These are phyloP conservation scores for Eustoma russellianum DNA, from an alignment of 257 asterid species.

Conservation along the genomic window DNA sequence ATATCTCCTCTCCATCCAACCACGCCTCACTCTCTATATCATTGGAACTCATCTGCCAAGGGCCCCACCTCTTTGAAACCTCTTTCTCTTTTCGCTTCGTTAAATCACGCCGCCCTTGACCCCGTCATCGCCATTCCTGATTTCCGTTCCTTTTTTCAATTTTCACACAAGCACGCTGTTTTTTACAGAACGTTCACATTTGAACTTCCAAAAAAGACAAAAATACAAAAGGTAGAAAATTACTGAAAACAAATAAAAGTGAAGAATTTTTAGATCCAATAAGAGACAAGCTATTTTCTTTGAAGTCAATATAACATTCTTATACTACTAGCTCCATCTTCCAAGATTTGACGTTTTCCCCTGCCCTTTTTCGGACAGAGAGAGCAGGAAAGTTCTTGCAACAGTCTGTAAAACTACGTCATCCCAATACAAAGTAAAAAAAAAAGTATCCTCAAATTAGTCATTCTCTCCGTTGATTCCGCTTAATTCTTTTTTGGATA, in stretches of 20 bases:
- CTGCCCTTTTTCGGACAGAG: conserved; percentile 3
- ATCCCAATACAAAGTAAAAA: neutral
- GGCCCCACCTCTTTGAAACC: neutral
- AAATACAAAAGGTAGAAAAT: neutral
- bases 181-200: no score
- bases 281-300: neutral
- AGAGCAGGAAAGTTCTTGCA: neutral
- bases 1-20: no score
- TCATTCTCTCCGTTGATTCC: conserved; percentile 59
- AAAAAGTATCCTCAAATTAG: neutral
- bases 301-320: conserved; percentile 11
- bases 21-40: no score
- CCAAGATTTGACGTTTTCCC: conserved; percentile 24
- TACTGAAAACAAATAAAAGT: conserved; percentile 5
- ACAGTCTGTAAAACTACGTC: neutral
- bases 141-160: no score
- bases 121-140: no score
- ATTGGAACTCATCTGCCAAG: no score
- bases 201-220: no score
- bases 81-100: neutral
- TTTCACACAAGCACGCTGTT: no score
- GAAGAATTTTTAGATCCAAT: conserved; percentile 3
- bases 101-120: no score
- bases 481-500: conserved; percentile 11
- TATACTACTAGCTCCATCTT: conserved; percentile 6